Evolutionary conservation across 2,329 filamentous ascomycete species (phyloP).

Genomic region (Myrmaecium sp.): DNA sequence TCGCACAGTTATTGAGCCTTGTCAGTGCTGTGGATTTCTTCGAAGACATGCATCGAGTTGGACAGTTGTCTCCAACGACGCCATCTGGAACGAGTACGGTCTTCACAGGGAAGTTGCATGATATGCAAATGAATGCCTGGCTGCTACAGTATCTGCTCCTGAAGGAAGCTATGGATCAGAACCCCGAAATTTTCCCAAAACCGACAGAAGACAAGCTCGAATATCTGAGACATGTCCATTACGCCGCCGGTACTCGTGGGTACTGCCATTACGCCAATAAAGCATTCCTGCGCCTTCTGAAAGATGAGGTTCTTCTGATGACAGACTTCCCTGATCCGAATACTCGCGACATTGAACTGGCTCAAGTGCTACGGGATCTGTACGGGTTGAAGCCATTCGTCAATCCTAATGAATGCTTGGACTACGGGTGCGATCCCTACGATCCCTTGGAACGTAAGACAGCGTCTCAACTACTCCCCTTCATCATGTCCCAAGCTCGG

Average conservation of each 20-base stretch:
- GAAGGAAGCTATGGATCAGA: constrained; percentile 55
- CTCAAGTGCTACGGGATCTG: constrained; percentile 40
- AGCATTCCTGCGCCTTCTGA: constrained; percentile 76
- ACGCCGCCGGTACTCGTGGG: constrained; percentile 65
- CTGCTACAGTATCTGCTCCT: constrained; percentile 70
- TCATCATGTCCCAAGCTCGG: constrained; percentile 64
- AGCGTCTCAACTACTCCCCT: constrained; percentile 66
- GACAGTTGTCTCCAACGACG: constrained; percentile 35
- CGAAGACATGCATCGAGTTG: constrained; percentile 73
- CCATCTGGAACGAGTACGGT: constrained; percentile 21
- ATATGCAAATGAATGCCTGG: constrained; percentile 80
- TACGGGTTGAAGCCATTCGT: constrained; percentile 21
- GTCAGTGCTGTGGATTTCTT: constrained; percentile 66
- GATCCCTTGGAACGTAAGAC: constrained; percentile 64
- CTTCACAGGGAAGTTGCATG: constrained; percentile 55
- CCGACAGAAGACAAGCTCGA: constrained; percentile 60
- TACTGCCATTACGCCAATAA: constrained; percentile 77
- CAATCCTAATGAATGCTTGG: constrained; percentile 16
- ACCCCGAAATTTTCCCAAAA: constrained; percentile 44
- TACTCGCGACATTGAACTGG: constrained; percentile 52
- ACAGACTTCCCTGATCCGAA: constrained; percentile 58
- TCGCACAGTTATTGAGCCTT: constrained; percentile 56
- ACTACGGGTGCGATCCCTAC: constrained; percentile 61
- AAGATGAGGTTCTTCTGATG: constrained; percentile 64
- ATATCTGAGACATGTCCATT: constrained; percentile 66